Conservation (phyloP, 305 asterid genomes). For the Rubia peregrina region DNA sequence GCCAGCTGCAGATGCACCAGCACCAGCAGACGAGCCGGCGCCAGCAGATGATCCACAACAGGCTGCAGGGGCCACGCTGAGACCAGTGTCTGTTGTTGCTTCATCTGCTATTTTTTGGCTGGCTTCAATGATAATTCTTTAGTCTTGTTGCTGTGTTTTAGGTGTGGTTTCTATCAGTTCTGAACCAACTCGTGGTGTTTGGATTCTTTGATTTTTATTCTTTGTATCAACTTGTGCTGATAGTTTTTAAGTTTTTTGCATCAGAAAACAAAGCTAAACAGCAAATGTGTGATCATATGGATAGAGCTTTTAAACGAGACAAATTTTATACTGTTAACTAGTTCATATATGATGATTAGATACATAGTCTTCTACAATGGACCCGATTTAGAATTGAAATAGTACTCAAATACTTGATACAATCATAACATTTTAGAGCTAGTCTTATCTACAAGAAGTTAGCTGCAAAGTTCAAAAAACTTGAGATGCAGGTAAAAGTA, state of each 20-base stretch:
- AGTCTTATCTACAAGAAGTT: neutral
- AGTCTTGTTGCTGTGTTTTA: neutral
- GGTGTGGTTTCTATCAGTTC: neutral
- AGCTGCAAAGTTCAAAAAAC: neutral
- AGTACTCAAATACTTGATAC: too few relatives aligned
- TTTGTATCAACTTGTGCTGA: too few relatives aligned
- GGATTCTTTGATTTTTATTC: neutral
- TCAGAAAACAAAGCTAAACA: neutral
- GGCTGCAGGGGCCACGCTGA: constrained; percentile 13
- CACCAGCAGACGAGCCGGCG: neutral
- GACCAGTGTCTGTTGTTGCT: constrained; percentile 18
- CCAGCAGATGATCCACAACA: neutral
- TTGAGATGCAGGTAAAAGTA: neutral
- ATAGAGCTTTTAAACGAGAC: neutral
- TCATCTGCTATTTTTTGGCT: constrained; percentile 23
- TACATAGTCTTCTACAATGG: neutral
- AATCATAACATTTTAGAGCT: neutral
- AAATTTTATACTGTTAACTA: neutral
- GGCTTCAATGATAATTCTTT: constrained; percentile 11
- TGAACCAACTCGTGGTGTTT: neutral
- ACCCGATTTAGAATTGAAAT: too few relatives aligned
- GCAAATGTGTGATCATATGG: neutral
- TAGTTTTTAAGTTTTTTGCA: neutral
- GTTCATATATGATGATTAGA: neutral
- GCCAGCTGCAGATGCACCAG: constrained; percentile 7